phyloP scores from a whole-genome alignment of 257 asterid species.

The Gentiana macrophylla region DNA sequence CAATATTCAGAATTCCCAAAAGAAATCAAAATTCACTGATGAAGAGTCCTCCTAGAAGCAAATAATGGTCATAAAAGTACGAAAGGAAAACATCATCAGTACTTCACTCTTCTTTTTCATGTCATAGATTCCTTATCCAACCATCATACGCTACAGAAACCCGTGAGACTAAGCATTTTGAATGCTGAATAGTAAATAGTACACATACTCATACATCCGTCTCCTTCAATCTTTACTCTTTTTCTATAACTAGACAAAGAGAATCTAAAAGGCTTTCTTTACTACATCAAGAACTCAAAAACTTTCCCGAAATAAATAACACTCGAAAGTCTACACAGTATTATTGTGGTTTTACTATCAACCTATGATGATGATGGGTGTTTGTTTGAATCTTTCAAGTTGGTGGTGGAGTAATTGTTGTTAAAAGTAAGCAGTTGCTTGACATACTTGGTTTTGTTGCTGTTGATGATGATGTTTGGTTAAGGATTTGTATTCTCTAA shows the following conservation, averaged over 20 bases:
- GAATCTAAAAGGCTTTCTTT: slow-evolving; percentile 16
- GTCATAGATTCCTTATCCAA: slow-evolving; percentile 27
- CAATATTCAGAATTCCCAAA: slow-evolving; percentile 10
- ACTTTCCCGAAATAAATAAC: slow-evolving; percentile 24
- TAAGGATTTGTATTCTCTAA: slow-evolving; percentile 84
- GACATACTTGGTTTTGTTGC: slow-evolving; percentile 33
- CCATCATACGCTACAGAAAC: slow-evolving; percentile 41
- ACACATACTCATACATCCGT: slow-evolving; percentile 12
- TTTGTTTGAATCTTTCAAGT: slow-evolving; percentile 17
- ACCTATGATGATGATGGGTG: too few species aligned
- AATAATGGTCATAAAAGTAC: slow-evolving; percentile 29
- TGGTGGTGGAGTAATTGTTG: slow-evolving; percentile 32
- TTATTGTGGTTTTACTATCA: slow-evolving; percentile 7
- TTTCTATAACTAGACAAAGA: slow-evolving; percentile 24
- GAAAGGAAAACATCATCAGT: slow-evolving; percentile 38
- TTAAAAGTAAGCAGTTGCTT: slow-evolving; percentile 29
- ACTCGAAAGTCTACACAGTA: not conserved
- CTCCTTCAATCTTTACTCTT: slow-evolving; percentile 12
- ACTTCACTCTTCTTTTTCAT: slow-evolving; percentile 29
- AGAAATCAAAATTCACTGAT: slow-evolving; percentile 10
- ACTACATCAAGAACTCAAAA: slow-evolving; percentile 11
- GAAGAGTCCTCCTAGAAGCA: slow-evolving; percentile 13
- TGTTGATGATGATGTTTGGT: slow-evolving; percentile 67
- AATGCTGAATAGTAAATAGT: too few species aligned
- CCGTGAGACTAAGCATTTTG: too few species aligned